Base-by-base conservation (phyloP, 2,329 filamentous ascomycete genomes). In the Chalaropsis thielavioides region DNA sequence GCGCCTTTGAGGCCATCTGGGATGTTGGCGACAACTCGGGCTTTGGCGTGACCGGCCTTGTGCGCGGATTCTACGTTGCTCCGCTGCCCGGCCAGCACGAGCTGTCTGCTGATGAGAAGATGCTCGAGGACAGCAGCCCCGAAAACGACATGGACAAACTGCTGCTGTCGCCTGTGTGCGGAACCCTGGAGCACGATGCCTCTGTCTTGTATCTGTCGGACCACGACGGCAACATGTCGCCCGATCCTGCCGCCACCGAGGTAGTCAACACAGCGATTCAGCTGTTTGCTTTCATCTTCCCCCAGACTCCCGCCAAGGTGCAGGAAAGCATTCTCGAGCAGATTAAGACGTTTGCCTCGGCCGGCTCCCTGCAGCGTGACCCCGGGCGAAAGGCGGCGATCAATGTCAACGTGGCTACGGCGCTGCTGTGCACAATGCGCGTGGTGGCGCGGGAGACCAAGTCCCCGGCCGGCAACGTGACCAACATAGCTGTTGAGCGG, bases 281-380 rank as follows among this genome's bases (percentile, higher is more conserved):
- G 68, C 79, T 97, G 0, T 99, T 99, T 73, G 90, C 92, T 1
- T 89, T 95, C 63, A 89, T 90, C 46, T 86, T 99, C 66, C 92
- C 94, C 2, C 78, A 96, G 10, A 95, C 95, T 58, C 88, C 89
- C 0, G 81, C 90, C 3, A 96, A 92, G 71, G 89, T 99, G 2
- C 94, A 99, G 71, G 94, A 99, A 74, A 96, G 92, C 72, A 90
- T 95, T 60, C 78, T 99, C 10, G 94, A 99, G 74, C 94, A 99
- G 72, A 86, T 97, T 60, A 87, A 89, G 17, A 94, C 90, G 0
- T 95, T 95, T 71, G 79, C 94, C n/a, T 88, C 90, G 0, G 88
- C 91, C 1, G 84, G 85, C 0, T 84, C 83, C 61, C 78, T 96
- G 24, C 89, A 92, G 69, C 83, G 94, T 68, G 94, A 97, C 70